Evolutionary conservation across 495 filamentous ascomycete genomes (phyloP).

Genomic region (Podospora fimiseda): DNA sequence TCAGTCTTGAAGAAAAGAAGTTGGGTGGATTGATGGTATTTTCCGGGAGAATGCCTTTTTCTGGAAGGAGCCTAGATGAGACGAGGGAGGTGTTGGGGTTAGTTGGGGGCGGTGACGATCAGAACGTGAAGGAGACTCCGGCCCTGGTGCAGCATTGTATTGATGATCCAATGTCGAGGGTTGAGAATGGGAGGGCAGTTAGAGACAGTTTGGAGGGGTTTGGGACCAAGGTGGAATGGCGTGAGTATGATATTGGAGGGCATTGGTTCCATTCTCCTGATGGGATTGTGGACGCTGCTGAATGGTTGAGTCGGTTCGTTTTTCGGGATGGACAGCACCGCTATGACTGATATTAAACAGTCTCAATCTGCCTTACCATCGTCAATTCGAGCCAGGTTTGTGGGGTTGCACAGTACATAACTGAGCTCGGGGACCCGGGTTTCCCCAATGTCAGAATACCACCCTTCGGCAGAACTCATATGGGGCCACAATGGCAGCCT

Average conservation of each 20-base stretch:
- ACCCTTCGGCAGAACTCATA: too few species aligned
- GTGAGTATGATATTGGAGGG: constrained; percentile 46
- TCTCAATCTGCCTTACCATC: too few species aligned
- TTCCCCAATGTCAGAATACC: too few species aligned
- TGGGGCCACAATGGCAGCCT: too few species aligned
- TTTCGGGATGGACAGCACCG: too few species aligned
- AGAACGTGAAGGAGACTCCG: constrained; percentile 29
- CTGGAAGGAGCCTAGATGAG: constrained; percentile 20
- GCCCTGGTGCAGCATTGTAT: constrained; percentile 50
- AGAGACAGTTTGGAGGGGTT: constrained; percentile 32
- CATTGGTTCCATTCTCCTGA: constrained; percentile 52
- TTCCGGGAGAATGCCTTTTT: constrained; percentile 51
- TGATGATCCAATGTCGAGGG: constrained; percentile 46
- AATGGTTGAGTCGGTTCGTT: constrained; percentile 29
- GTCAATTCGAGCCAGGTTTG: too few species aligned
- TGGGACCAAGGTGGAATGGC: constrained; percentile 43
- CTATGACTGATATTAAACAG: too few species aligned
- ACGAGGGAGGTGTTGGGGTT: constrained; percentile 23
- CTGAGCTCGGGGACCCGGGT: too few species aligned
- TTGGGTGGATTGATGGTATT: constrained; percentile 48
- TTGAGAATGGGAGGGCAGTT: constrained; percentile 39
- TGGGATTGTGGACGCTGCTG: constrained; percentile 47
- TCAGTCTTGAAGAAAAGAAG: constrained; percentile 25
- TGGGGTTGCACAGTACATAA: too few species aligned
- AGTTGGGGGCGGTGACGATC: constrained; percentile 10